phyloP scores from a whole-genome alignment of 2,329 filamentous ascomycete genomes.

The Rhytidhysteron rufulum region DNA sequence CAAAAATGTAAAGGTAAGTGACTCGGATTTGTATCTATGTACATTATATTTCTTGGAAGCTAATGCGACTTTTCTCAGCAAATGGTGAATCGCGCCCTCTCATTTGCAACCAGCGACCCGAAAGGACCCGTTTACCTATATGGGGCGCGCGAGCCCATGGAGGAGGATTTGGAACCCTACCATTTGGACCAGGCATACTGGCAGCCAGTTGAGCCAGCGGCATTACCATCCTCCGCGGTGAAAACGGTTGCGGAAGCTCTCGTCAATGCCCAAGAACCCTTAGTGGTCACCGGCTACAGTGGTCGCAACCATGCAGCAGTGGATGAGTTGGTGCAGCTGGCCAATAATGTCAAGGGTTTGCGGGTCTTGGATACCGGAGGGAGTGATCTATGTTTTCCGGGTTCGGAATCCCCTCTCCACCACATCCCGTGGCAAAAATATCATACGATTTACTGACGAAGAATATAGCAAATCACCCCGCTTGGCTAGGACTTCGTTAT shows the following conservation, averaged over 20 bases:
- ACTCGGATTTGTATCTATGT: too few relatives aligned
- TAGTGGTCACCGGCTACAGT: slow-evolving; percentile 67
- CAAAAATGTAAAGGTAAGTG: slow-evolving; percentile 65
- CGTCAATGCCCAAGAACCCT: slow-evolving; percentile 59
- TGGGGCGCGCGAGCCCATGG: slow-evolving; percentile 75
- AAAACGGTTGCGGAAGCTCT: slow-evolving; percentile 60
- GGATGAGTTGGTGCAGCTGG: slow-evolving; percentile 61
- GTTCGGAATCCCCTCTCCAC: slow-evolving; percentile 7
- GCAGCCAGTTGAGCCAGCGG: slow-evolving; percentile 67
- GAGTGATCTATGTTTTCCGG: slow-evolving; percentile 78
- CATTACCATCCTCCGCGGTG: slow-evolving; percentile 53
- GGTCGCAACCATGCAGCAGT: slow-evolving; percentile 66
- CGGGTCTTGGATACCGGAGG: slow-evolving; percentile 73
- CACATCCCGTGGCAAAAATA: neutral
- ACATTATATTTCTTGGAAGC: too few relatives aligned
- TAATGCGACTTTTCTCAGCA: too few relatives aligned
- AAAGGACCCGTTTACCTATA: slow-evolving; percentile 76
- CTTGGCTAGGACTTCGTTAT: slow-evolving; percentile 61
- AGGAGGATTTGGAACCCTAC: slow-evolving; percentile 67
- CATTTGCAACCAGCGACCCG: slow-evolving; percentile 74
- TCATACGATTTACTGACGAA: neutral
- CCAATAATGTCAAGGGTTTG: slow-evolving; percentile 64
- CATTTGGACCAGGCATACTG: slow-evolving; percentile 64
- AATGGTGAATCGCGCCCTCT: slow-evolving; percentile 78
- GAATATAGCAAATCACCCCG: slow-evolving; percentile 47